Percentiles rank a stretch among this genome's conserved stretches.
These are phyloP conservation scores for Puccinia coronata DNA, from an alignment of 1,284 basidiomycete species.

Conservation along the genomic window DNA sequence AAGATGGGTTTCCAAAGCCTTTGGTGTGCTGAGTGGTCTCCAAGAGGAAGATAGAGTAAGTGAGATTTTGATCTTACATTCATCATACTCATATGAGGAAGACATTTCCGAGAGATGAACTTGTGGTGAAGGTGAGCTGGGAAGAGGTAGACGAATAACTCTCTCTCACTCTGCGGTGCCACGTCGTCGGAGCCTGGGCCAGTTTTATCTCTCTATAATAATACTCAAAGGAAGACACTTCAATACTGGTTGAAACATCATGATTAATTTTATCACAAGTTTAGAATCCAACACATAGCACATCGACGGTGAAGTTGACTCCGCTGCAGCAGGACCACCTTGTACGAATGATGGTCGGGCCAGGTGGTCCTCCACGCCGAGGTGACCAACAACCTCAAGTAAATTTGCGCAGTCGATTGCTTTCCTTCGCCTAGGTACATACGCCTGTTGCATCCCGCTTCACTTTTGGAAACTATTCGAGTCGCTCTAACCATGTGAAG, in stretches of 20 bases:
- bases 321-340: background rate
- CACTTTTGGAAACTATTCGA: background rate
- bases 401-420: background rate
- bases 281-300: background rate
- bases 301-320: background rate
- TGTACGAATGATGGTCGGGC: too few species aligned
- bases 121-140: background rate
- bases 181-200: background rate
- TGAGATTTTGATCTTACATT: constrained; percentile 11
- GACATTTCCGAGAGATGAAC: constrained; percentile 11
- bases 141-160: background rate
- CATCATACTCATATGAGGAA: constrained; percentile 47
- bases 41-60: background rate
- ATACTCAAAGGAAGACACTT: background rate
- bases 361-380: background rate
- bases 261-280: background rate
- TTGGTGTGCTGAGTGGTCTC: background rate
- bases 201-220: background rate
- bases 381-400: background rate
- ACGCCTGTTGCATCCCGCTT: too few species aligned
- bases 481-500: background rate
- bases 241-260: background rate
- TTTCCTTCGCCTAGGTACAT: background rate
- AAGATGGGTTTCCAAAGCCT: background rate
- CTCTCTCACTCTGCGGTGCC: background rate